Conservation (phyloP, 1,139 yeast genomes). For the Suhomyces terraborum region DNA sequence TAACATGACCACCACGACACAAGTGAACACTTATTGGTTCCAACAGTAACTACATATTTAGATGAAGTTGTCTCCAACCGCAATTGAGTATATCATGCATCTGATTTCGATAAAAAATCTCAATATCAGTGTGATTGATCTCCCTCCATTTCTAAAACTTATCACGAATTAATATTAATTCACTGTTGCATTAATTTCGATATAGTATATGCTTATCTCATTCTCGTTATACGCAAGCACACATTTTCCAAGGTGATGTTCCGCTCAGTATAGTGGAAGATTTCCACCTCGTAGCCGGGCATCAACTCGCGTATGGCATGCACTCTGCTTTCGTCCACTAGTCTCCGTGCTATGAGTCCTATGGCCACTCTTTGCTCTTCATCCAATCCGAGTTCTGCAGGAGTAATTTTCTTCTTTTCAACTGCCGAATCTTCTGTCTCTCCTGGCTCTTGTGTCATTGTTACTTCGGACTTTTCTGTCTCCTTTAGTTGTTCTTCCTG, state of each 20-base stretch:
- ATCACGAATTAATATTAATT: background rate
- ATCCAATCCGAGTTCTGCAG: slow-evolving; percentile 23
- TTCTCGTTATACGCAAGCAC: slow-evolving; percentile 42
- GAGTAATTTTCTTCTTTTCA: slow-evolving; percentile 15
- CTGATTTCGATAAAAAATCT: too few relatives aligned
- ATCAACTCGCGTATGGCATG: slow-evolving; percentile 45
- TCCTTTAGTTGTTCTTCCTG: slow-evolving; percentile 29
- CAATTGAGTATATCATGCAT: too few relatives aligned
- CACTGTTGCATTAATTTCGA: too few relatives aligned
- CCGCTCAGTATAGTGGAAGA: slow-evolving; percentile 60
- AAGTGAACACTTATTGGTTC: too few relatives aligned
- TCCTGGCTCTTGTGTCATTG: too few relatives aligned
- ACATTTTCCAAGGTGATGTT: slow-evolving; percentile 72
- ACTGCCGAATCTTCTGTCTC: background rate
- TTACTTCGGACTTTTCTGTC: background rate
- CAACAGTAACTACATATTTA: too few relatives aligned
- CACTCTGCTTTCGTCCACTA: slow-evolving; percentile 59
- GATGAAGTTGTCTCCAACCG: too few relatives aligned
- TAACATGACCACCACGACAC: too few relatives aligned
- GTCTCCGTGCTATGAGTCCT: slow-evolving; percentile 69
- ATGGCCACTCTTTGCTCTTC: slow-evolving; percentile 51
- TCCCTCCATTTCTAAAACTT: background rate
- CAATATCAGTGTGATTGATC: too few relatives aligned
- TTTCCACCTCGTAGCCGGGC: slow-evolving; percentile 40
- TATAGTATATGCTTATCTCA: too few relatives aligned